These are phyloP conservation scores for Fusarium pilosicola DNA, from an alignment of 2,329 filamentous ascomycete species.

Conservation along the genomic window DNA sequence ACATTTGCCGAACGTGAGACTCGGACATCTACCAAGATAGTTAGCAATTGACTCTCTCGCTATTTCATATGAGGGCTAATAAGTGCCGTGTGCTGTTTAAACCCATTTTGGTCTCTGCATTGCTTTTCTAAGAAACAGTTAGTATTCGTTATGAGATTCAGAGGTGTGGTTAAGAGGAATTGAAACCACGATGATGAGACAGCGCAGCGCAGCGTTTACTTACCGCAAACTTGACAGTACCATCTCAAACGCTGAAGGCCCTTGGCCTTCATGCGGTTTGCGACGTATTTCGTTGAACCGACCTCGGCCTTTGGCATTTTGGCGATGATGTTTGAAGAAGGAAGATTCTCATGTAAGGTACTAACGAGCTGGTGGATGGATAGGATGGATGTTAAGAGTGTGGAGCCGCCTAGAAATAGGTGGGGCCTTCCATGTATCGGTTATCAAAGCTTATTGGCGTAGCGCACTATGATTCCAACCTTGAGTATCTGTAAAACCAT, in stretches of 20 bases:
- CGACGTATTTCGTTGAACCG: constrained; percentile 88
- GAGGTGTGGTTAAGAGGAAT: background rate
- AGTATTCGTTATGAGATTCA: background rate
- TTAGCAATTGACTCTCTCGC: too few species aligned
- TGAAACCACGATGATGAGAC: background rate
- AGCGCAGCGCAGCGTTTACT: background rate
- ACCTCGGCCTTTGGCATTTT: constrained; percentile 93
- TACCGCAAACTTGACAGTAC: constrained; percentile 84
- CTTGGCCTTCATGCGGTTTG: constrained; percentile 89
- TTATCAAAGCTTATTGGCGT: background rate
- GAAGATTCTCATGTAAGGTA: background rate
- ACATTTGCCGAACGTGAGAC: constrained; percentile 88
- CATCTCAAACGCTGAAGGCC: constrained; percentile 83
- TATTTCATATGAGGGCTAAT: too few species aligned
- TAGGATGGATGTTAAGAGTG: background rate
- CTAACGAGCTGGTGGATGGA: background rate
- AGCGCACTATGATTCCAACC: background rate
- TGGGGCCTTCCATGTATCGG: background rate
- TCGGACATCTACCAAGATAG: constrained; percentile 69
- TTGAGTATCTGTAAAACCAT: background rate
- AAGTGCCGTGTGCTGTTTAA: too few species aligned
- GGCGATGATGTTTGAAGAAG: constrained; percentile 33
- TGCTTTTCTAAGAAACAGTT: constrained; percentile 52
- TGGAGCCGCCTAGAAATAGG: background rate
- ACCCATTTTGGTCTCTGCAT: constrained; percentile 50